Percentiles rank a stretch among this genome's conserved stretches.
phyloP scores from a whole-genome alignment of 2,329 filamentous ascomycete species.

The Cladophialophora exuberans region DNA sequence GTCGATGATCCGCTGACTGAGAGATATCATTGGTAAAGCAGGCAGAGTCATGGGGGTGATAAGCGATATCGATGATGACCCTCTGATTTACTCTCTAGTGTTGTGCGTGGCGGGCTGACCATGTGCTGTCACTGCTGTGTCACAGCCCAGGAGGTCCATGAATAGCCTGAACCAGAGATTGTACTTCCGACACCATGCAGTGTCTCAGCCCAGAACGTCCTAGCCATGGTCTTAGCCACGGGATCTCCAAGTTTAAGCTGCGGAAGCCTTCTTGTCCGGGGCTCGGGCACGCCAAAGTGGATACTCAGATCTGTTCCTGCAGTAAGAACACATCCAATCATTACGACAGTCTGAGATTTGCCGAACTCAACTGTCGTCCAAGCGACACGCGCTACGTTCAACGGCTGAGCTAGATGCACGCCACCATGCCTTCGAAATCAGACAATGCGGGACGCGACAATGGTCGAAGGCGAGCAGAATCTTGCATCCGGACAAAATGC shows the following conservation, averaged over 20 bases:
- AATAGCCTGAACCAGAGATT: conserved; percentile 16
- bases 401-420: conserved; percentile 8
- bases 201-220: conserved; percentile 21
- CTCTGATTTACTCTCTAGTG: conserved; percentile 20
- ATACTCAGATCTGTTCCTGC: conserved; percentile 18
- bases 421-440: conserved; percentile 17
- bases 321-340: conserved; percentile 24
- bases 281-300: conserved; percentile 11
- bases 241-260: conserved; percentile 19
- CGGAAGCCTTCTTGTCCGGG: conserved; percentile 18
- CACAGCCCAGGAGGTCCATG: conserved; percentile 25
- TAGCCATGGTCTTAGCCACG: conserved; percentile 14
- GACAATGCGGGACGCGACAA: conserved; percentile 18
- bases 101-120: conserved; percentile 29
- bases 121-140: conserved; percentile 25
- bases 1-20: conserved; percentile 19
- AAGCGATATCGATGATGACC: conserved; percentile 19
- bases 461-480: conserved; percentile 20
- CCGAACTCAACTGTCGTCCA: conserved; percentile 12
- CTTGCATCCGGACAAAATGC: conserved; percentile 17
- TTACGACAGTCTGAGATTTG: conserved; percentile 21
- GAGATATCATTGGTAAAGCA: conserved; percentile 24
- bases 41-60: conserved; percentile 20
- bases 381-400: conserved; percentile 19
- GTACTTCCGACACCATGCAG: conserved; percentile 16